These are phyloP conservation scores for Umbelopsis sp. DNA, from an alignment of 371 early-diverging fungal genomes.

Conservation along the genomic window DNA sequence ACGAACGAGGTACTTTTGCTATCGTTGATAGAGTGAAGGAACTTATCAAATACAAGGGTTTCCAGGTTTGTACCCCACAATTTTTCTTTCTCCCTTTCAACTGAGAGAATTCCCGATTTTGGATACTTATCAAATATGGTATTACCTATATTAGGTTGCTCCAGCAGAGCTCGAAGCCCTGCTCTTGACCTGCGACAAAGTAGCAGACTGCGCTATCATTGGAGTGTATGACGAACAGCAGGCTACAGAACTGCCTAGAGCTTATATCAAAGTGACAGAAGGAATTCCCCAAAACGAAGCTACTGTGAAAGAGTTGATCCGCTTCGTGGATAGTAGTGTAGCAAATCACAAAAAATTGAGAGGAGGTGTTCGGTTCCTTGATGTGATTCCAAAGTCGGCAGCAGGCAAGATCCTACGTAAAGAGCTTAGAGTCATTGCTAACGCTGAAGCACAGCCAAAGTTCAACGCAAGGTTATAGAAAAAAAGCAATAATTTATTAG, in stretches of 20 bases:
- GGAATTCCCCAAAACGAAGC: slow-evolving; percentile 28
- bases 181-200: slow-evolving; percentile 59
- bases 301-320: slow-evolving; percentile 37
- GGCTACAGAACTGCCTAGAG: slow-evolving; percentile 76
- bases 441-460: slow-evolving; percentile 16
- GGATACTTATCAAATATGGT: too few species aligned
- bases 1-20: slow-evolving; percentile 60
- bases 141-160: slow-evolving; percentile 35
- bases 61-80: slow-evolving; percentile 44
- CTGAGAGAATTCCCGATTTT: too few species aligned
- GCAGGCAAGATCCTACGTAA: slow-evolving; percentile 80
- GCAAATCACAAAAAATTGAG: slow-evolving; percentile 75
- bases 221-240: slow-evolving; percentile 51
- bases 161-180: slow-evolving; percentile 75
- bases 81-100: too few species aligned
- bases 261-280: slow-evolving; percentile 60
- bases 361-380: slow-evolving; percentile 71
- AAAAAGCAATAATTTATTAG: too few species aligned
- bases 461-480: slow-evolving; percentile 36
- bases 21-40: slow-evolving; percentile 79
- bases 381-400: slow-evolving; percentile 72
- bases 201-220: slow-evolving; percentile 74
- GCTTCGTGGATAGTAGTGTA: slow-evolving; percentile 61
- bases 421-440: slow-evolving; percentile 35
- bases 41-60: slow-evolving; percentile 78